Base-by-base conservation (phyloP, 1,139 yeast species). In the Taphrina communis region DNA sequence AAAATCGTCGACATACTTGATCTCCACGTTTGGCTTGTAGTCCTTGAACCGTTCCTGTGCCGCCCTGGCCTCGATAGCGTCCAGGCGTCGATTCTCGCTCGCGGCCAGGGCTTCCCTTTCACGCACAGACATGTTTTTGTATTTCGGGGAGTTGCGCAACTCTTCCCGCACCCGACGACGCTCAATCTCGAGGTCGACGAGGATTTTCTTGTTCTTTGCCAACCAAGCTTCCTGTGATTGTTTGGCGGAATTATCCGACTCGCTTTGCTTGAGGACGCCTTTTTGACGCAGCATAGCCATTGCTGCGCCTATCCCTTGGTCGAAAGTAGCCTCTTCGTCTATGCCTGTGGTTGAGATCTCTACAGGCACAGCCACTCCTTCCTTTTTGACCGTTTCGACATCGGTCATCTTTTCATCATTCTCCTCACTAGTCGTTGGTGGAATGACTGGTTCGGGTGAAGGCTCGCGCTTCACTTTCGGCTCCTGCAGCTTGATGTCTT, bases 1-100 rank as follows among this genome's bases (percentile, higher is more conserved):
- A 6, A 80, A 76, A 53, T 87, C 90, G 77, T 93, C 97, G 60
- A 82, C 83, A 77, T 92, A 90, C 50, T 82, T 83, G 8, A 93
- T 76, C 31, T 83, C 80, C 25, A 93, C 84, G 6, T 83, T 81
- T 0, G 97, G 97, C 69, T 85, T 84, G 77, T 89, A 89, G 66
- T 80, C 75, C 35, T 78, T 77, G 57, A 83, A 79, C 56, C 80
- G 76, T 41, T 76, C 74, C 63, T 76, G 75, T 48, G 78, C 76
- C 41, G 74, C 75, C 59, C 72, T 66, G 48, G 79, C 76, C 70
- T 76, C 78, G 65, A 76, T 75, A 1, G 70, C 63, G 21, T 75
- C 77, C 14, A 77, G 71, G 31, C 74, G 72, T 42, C 73, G 72
- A 59, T 77, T 77, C 58, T 85, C 85, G 55, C 82, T 80, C 48